Evolutionary conservation across 306 rosid genomes (phyloP).

Genomic region (Senna tora): DNA sequence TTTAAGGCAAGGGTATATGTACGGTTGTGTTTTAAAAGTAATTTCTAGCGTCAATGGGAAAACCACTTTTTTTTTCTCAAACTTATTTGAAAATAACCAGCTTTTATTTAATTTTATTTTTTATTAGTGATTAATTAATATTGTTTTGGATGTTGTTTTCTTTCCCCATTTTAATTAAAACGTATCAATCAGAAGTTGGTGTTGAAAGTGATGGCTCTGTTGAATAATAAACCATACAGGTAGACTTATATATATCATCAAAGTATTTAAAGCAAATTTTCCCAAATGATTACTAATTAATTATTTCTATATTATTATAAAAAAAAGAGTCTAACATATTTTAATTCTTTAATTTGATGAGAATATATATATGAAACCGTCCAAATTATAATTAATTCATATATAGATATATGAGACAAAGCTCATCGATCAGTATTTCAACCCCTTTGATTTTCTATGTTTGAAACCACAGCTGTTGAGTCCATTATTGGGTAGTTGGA

Average conservation of each 20-base stretch:
- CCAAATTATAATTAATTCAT: conserved; percentile 32
- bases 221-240: conserved; percentile 46
- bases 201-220: conserved; percentile 55
- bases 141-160: conserved; percentile 37
- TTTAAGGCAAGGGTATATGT: too few relatives aligned
- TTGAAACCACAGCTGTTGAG: neutral
- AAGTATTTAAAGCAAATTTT: conserved; percentile 18
- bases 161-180: conserved; percentile 46
- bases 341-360: conserved; percentile 21
- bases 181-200: conserved; percentile 63
- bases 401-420: conserved; percentile 28
- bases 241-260: conserved; percentile 32
- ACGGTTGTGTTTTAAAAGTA: too few relatives aligned
- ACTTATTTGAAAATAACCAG: too few relatives aligned
- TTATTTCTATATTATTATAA: neutral
- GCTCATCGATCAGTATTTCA: conserved; percentile 30
- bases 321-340: too few relatives aligned
- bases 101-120: too few relatives aligned
- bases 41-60: too few relatives aligned
- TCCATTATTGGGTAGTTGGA: conserved; percentile 25
- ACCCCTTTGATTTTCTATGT: conserved; percentile 22
- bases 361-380: too few relatives aligned
- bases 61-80: too few relatives aligned
- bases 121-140: neutral
- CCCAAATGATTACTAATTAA: conserved; percentile 1